Evolutionary conservation across 2,329 filamentous ascomycete species (phyloP), one percentile per base, ranked within the genome.

Genomic region (Ilyonectria destructans): DNA sequence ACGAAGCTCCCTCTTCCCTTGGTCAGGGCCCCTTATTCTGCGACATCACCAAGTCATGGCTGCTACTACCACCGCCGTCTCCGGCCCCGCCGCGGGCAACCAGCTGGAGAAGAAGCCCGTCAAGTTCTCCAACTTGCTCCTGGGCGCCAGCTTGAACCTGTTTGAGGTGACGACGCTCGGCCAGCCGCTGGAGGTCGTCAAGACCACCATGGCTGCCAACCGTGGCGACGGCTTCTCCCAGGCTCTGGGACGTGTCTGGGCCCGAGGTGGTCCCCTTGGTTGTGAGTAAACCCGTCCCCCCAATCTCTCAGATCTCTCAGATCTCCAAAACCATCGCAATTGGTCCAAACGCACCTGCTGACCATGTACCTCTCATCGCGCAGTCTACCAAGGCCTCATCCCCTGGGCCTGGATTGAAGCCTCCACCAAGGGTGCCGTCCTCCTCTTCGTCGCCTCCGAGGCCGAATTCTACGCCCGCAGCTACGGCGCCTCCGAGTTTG

Each of bases 351-450:
- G n/a, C 31, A 58, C 51, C 33, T 61, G 57, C 79, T 81, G 69
- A 80, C 74, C 52, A 56, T 68, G 45, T 52, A 45, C 43, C 49
- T 74, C 62, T 67, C 73, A 80, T 43, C n/a, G n/a, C 31, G 26
- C 43, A 98, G 96, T 98, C 88, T 99, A 98, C 89, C 96, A 99
- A 88, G 96, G 96, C 84, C 93, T 99, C 78, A 98, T 99, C 82
- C 96, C 96, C 73, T 98, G 96, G 96, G 96, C 96, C 84, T 99
- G 96, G 96, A 98, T 99, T 86, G 96, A 99, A 90, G 96, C 96
- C 81, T 98, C 96, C 80, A 98, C 96, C 85, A 99, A 99, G 87
- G 96, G 96, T 82, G 96, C 96, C 78, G 96, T 99, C 77, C 93
- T 99, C 80, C 93, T 99, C 83, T 99, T 99, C 86, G 96, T 99